Evolutionary conservation across 176 grass and related monocot species (phyloP), one percentile per base, ranked within the genome.

Genomic region (Lolium perenne): DNA sequence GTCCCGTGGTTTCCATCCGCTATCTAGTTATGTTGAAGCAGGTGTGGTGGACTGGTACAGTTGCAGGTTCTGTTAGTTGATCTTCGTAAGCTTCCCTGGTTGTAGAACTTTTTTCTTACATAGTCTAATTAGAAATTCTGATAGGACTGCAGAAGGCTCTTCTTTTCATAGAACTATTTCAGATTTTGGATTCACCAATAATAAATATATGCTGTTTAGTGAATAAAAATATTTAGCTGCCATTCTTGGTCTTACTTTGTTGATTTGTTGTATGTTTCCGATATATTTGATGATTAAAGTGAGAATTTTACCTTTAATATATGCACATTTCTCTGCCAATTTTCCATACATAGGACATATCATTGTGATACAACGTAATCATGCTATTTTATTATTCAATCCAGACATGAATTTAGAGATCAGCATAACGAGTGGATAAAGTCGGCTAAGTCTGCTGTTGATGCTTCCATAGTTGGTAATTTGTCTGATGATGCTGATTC

Each of bases 371-470:
- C 76, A 84, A 57, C 66, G 14, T 90, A 79, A 45, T 83, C 51
- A 41, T 61, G 47, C 43, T 58, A 69, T 46, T 86, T 83, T 78
- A 25, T 68, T 38, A 82, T 84, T 87, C 57, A 53, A 54, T 80
- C n/a, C 87, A 99, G 97, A 77, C 71, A 71, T 81, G 97, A 99
- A 88, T 99, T 97, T 61, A 99, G 86, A 91, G 86, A 91, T 71
- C 88, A 93, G 53, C 94, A 99, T 89, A 92, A 90, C 65, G 90
- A 90, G 73, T 99, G 97, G 97, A 93, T 99, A 60, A 95, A 89
- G 45, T 94, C 89, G 4, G 85, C 61, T 60, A 94, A 94, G 38
- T 69, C 92, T 83, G 32, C 87, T 66, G 77, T 99, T 81, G 88
- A 96, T 94, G 65, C 94, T 71, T 71, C 74, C 68, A 94, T 99